phyloP scores from a whole-genome alignment of 805 yeast genomes.

The Metschnikowia reukaufii region DNA sequence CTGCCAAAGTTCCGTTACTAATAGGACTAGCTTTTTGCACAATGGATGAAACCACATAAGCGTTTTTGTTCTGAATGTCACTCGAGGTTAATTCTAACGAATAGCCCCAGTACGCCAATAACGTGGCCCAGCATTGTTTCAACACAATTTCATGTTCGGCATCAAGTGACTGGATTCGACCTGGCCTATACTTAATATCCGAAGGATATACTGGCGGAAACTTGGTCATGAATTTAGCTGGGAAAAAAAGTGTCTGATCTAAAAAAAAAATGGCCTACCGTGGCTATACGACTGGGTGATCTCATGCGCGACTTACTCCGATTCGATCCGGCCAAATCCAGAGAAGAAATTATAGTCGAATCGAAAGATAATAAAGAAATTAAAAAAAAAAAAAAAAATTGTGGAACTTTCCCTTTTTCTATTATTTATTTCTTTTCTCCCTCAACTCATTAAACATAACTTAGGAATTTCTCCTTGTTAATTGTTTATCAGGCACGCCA shows the following conservation, averaged over 20 bases:
- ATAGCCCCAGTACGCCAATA: conserved; percentile 46
- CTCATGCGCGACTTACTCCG: neutral
- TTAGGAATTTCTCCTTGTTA: too few species aligned
- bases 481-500: too few species aligned
- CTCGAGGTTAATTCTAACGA: conserved; percentile 28
- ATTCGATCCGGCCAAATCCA: neutral
- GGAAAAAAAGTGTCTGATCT: too few species aligned
- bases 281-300: neutral
- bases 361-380: too few species aligned
- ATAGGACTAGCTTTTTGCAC: conserved; percentile 14
- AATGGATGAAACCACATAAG: conserved; percentile 32
- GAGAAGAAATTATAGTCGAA: neutral
- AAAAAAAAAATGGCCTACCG: too few species aligned
- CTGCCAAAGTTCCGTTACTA: conserved; percentile 12
- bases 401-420: too few species aligned
- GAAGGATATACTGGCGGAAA: conserved; percentile 21
- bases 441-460: too few species aligned
- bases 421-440: too few species aligned
- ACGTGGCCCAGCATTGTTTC: conserved; percentile 22
- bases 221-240: too few species aligned
- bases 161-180: conserved; percentile 38
- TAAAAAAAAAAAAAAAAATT: too few species aligned
- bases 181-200: conserved; percentile 31
- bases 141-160: conserved; percentile 20
- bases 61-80: conserved; percentile 30